Conservation (phyloP, 306 rosid species). For the Lathyrus aphaca region DNA sequence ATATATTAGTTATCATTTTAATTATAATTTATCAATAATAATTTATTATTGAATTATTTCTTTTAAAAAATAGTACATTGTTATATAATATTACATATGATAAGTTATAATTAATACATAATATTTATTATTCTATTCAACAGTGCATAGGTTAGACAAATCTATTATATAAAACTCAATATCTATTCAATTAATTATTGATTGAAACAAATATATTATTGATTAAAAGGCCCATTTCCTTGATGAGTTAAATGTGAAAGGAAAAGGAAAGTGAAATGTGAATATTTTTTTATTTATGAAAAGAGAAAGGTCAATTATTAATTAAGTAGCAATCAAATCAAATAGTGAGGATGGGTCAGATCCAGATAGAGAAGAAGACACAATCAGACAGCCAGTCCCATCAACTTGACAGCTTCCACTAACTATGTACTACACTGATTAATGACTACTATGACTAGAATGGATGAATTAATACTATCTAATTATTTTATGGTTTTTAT, state of each 20-base stretch:
- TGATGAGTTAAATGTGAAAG: not conserved
- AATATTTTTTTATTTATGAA: not conserved
- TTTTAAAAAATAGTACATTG: too few species aligned
- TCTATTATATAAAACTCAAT: not conserved
- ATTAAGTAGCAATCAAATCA: slow-evolving; percentile 27
- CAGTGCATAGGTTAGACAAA: too few species aligned
- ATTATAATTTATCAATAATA: too few species aligned
- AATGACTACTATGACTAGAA: slow-evolving; percentile 8
- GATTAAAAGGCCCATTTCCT: not conserved
- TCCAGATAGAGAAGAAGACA: slow-evolving; percentile 38
- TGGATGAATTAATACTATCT: not conserved
- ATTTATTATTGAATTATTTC: too few species aligned
- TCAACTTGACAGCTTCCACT: slow-evolving; percentile 73
- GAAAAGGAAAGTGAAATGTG: not conserved
- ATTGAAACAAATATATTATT: not conserved
- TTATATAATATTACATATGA: too few species aligned
- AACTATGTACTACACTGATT: slow-evolving; percentile 31
- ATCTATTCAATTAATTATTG: too few species aligned
- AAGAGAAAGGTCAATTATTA: slow-evolving; percentile 34
- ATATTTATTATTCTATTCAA: too few species aligned
- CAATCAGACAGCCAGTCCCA: slow-evolving; percentile 50
- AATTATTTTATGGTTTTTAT: too few species aligned
- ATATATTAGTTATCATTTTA: too few species aligned
- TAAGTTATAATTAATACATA: too few species aligned
- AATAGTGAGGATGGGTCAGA: slow-evolving; percentile 28